A percentile compares a stretch with the other conserved stretches of the same genome.
Conservation (phyloP, 2,329 filamentous ascomycete genomes). For the Microsporum canis region DNA sequence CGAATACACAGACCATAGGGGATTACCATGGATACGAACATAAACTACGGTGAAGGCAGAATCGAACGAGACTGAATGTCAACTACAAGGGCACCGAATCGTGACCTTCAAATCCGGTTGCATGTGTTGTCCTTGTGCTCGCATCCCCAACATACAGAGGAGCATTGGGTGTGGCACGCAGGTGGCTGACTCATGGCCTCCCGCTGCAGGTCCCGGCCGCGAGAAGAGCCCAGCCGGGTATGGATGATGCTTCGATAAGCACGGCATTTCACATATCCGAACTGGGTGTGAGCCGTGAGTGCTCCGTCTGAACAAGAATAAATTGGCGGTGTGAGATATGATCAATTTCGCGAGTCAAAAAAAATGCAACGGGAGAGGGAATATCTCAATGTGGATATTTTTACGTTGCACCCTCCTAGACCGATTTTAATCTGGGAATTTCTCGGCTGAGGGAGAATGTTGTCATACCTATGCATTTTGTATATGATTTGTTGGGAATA, state of each 20-base stretch:
- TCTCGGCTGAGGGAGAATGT: no score
- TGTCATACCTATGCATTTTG: no score
- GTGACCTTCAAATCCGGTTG: no score
- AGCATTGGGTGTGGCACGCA: not conserved
- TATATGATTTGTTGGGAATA: no score
- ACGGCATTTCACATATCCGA: not conserved
- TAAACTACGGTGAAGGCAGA: not conserved
- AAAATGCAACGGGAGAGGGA: no score
- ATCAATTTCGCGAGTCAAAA: no score
- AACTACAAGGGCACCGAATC: not conserved
- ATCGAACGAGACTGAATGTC: not conserved
- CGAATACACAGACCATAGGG: not conserved
- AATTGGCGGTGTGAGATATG: no score
- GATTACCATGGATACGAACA: not conserved
- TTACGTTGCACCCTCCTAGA: no score
- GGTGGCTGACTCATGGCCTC: not conserved
- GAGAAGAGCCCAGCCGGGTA: not conserved
- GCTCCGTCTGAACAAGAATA: no score
- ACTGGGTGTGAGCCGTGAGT: not conserved
- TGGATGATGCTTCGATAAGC: not conserved
- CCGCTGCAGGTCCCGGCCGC: not conserved
- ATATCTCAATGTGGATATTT: no score
- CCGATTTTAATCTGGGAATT: no score
- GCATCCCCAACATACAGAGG: not conserved
- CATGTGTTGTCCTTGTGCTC: not conserved